Conservation (phyloP, 768 basidiomycete species). For the Trametes cinnabarina region DNA sequence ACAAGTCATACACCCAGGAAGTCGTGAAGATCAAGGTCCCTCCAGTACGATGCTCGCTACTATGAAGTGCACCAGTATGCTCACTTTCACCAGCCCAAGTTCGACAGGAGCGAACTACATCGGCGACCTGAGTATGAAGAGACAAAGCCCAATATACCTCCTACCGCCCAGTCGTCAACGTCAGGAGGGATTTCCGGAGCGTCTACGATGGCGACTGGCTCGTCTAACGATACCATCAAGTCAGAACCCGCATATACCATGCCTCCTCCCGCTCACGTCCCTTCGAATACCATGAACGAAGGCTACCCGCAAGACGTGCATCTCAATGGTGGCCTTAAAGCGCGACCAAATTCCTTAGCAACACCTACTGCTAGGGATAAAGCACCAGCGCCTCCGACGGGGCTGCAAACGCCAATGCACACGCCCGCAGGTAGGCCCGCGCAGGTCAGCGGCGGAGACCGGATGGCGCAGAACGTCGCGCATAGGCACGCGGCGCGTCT, state of each 20-base stretch:
- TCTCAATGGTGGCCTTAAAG: neutral
- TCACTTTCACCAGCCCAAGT: slow-evolving; percentile 52
- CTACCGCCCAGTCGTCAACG: neutral
- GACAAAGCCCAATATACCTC: slow-evolving; percentile 30
- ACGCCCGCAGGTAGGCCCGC: slow-evolving; percentile 25
- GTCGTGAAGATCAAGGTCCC: slow-evolving; percentile 84
- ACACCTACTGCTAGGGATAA: slow-evolving; percentile 17
- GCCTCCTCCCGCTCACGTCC: slow-evolving; percentile 39
- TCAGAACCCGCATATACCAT: slow-evolving; percentile 9
- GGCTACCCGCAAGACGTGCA: slow-evolving; percentile 17
- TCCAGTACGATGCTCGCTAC: too few relatives aligned
- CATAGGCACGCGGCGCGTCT: slow-evolving; percentile 2
- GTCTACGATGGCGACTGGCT: slow-evolving; percentile 6
- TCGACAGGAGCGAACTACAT: slow-evolving; percentile 65
- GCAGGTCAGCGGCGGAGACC: neutral
- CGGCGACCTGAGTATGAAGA: slow-evolving; percentile 69
- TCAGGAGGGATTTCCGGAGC: slow-evolving; percentile 5
- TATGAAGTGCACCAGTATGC: too few relatives aligned
- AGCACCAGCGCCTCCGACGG: slow-evolving; percentile 4
- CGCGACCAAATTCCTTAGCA: slow-evolving; percentile 7
- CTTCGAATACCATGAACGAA: neutral
- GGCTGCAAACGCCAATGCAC: slow-evolving; percentile 36
- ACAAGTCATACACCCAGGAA: slow-evolving; percentile 84
- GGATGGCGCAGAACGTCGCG: slow-evolving; percentile 6
- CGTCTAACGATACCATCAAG: slow-evolving; percentile 11